phyloP scores from a whole-genome alignment of 2,329 filamentous ascomycete genomes.

The Pestalotiopsis fici region DNA sequence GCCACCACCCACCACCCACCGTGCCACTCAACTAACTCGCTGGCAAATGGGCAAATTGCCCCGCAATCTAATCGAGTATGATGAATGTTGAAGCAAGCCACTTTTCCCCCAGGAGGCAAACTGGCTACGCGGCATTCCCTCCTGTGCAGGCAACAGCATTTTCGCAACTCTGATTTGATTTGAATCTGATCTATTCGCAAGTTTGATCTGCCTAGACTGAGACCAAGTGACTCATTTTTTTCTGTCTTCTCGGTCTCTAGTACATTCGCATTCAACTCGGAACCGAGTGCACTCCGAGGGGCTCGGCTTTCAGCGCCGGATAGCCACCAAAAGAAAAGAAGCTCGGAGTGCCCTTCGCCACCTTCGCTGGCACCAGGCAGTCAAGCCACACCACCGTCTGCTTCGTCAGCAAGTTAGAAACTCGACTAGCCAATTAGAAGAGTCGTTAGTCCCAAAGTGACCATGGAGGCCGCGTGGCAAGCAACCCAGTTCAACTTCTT shows the following conservation, averaged over 20 bases:
- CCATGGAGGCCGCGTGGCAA: slow-evolving; percentile 13
- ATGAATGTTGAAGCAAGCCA: background rate
- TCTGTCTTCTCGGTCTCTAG: background rate
- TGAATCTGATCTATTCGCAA: background rate
- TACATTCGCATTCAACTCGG: background rate
- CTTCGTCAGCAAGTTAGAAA: background rate
- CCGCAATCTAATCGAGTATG: background rate
- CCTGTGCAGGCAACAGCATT: background rate
- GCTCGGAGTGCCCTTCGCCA: background rate
- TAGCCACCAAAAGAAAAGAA: background rate
- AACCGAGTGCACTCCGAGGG: slow-evolving; percentile 7
- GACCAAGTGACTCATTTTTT: background rate
- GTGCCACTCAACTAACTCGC: background rate
- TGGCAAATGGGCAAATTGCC: too few relatives aligned
- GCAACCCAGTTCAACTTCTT: background rate
- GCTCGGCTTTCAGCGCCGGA: background rate
- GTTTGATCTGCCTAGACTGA: background rate
- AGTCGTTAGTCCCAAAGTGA: background rate
- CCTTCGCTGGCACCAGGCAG: background rate
- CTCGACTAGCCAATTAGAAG: background rate
- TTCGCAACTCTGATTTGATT: background rate
- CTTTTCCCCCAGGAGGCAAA: background rate
- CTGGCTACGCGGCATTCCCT: background rate
- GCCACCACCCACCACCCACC: background rate
- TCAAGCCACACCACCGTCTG: background rate